These are phyloP conservation scores for Geotrichum fermentans DNA, from an alignment of 1,139 yeast species.

Conservation along the genomic window DNA sequence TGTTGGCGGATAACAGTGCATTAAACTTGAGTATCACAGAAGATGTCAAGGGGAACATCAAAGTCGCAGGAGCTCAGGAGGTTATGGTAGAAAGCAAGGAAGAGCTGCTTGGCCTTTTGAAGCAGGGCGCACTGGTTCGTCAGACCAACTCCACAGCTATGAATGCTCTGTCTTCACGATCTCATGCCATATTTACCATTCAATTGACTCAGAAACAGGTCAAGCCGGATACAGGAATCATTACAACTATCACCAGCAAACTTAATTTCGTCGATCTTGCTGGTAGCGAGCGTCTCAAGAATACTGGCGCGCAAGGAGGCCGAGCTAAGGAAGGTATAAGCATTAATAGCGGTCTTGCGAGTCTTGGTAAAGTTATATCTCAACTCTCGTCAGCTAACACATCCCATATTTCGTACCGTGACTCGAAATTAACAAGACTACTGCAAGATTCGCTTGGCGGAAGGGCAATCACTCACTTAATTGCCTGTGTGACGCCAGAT, in stretches of 20 bases:
- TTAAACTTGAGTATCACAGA: conserved; percentile 70
- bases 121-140: conserved; percentile 66
- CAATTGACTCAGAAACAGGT: conserved; percentile 43
- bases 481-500: conserved; percentile 85
- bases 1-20: conserved; percentile 40
- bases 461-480: conserved; percentile 64
- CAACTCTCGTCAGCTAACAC: conserved; percentile 42
- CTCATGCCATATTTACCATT: conserved; percentile 82
- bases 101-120: conserved; percentile 58
- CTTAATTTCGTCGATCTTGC: conserved; percentile 90
- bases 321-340: conserved; percentile 66
- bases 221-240: conserved; percentile 25
- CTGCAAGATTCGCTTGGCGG: conserved; percentile 91
- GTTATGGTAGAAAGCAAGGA: conserved; percentile 51
- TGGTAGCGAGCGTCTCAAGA: conserved; percentile 77
- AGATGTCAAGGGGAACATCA: conserved; percentile 64
- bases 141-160: conserved; percentile 46
- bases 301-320: conserved; percentile 44
- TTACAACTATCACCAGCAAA: conserved; percentile 43
- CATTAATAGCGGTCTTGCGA: conserved; percentile 82
- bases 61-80: conserved; percentile 66
- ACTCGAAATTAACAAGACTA: conserved; percentile 80
- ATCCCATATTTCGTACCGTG: conserved; percentile 80
- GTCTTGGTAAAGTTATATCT: conserved; percentile 84
- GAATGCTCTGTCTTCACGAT: conserved; percentile 53